Evolutionary conservation across 2,329 filamentous ascomycete genomes (phyloP).

Genomic region (Colletotrichum zoysiae): DNA sequence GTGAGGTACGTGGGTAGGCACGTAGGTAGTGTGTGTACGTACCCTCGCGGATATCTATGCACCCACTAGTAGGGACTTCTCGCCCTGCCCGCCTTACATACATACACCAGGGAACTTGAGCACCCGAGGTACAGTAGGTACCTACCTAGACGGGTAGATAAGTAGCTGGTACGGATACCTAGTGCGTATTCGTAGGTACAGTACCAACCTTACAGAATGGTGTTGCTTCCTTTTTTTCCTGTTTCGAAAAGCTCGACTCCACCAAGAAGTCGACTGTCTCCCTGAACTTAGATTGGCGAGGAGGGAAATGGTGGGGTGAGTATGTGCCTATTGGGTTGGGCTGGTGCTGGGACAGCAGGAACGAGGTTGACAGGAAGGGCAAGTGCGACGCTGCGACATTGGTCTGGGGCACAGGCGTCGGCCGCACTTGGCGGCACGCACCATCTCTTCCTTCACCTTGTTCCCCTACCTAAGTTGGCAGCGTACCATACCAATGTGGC

Average conservation of each 20-base stretch:
- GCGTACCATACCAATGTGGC: not conserved
- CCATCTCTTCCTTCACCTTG: not conserved
- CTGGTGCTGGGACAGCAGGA: slow-evolving; percentile 21
- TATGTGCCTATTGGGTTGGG: too few relatives aligned
- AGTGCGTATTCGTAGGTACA: not conserved
- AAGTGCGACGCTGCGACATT: slow-evolving; percentile 5
- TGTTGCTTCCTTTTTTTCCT: slow-evolving; percentile 30
- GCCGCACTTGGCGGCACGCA: not conserved
- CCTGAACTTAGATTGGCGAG: slow-evolving; percentile 38
- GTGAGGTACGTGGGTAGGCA: not conserved
- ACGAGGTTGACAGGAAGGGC: slow-evolving; percentile 26
- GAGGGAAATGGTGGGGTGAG: not conserved
- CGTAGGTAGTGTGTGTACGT: not conserved
- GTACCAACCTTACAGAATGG: slow-evolving; percentile 7
- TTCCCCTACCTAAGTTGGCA: not conserved
- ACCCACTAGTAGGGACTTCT: not conserved
- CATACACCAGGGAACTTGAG: too few relatives aligned
- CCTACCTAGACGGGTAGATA: too few relatives aligned
- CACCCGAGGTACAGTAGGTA: not conserved
- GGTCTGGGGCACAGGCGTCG: not conserved
- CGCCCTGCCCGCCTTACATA: too few relatives aligned
- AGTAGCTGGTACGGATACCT: too few relatives aligned
- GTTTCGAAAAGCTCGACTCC: slow-evolving; percentile 29
- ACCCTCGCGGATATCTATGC: not conserved
- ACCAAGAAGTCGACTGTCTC: slow-evolving; percentile 11